Conservation (phyloP, 257 asterid species). For the Fraxinus excelsior region DNA sequence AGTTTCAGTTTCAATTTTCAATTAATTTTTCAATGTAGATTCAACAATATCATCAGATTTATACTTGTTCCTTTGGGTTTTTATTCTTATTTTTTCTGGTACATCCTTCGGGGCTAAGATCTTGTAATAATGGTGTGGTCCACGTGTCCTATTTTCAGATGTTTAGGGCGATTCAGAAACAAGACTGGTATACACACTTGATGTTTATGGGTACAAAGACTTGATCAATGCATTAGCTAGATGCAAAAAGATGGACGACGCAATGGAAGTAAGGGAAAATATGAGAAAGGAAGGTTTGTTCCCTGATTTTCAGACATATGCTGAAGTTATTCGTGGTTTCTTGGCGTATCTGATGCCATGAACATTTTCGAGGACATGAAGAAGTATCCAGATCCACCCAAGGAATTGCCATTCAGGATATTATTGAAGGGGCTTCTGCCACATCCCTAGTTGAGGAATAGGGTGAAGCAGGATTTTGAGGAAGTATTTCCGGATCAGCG, state of each 20-base stretch:
- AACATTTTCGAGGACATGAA: slow-evolving; percentile 88
- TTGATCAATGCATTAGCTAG: slow-evolving; percentile 75
- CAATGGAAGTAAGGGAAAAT: slow-evolving; percentile 74
- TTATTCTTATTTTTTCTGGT: background rate
- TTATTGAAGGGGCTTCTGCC: slow-evolving; percentile 92
- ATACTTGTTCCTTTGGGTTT: background rate
- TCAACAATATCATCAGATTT: too few species aligned
- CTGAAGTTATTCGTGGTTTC: slow-evolving; percentile 95
- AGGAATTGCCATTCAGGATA: slow-evolving; percentile 84
- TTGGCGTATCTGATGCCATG: slow-evolving; percentile 89
- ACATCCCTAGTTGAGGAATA: too few species aligned
- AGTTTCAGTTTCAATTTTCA: too few species aligned
- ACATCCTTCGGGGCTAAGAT: background rate
- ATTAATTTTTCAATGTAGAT: too few species aligned
- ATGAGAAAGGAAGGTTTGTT: slow-evolving; percentile 77
- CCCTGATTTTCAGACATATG: slow-evolving; percentile 87
- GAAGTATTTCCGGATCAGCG: too few species aligned
- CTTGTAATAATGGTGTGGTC: too few species aligned
- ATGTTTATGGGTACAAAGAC: slow-evolving; percentile 84
- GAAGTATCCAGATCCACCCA: slow-evolving; percentile 94
- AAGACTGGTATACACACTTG: slow-evolving; percentile 81
- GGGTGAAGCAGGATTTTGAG: too few species aligned
- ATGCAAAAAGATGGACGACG: slow-evolving; percentile 78
- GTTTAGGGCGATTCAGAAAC: slow-evolving; percentile 74
- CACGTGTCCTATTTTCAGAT: slow-evolving; percentile 41